Base-by-base conservation (phyloP, 441 rosid species). In the Gossypium gossypioides region DNA sequence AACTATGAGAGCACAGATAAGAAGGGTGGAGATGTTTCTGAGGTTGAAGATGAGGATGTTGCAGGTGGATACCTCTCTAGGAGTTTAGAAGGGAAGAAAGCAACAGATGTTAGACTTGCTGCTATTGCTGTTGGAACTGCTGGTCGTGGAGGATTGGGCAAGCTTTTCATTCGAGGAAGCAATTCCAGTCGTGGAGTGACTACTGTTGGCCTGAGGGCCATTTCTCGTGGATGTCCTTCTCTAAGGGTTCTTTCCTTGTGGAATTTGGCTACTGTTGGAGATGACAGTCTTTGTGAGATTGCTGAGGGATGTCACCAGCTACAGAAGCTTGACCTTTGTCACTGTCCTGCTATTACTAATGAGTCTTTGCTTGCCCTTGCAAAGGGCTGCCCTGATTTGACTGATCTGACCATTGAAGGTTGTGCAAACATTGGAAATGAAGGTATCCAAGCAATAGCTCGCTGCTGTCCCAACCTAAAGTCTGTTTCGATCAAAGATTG, bases 91-190 rank as follows among this genome's bases (percentile, higher is more conserved):
- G 98, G 93, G 61, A 91, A 86, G 86, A 92, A 92, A 74, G 97
- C 98, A 0, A 92, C 97, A 0, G 99, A 95, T 82, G 75, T 87
- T 63, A 87, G 95, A 57, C 89, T 95, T 63, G 96, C 99, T 63
- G 86, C 99, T 0, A 81, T 95, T 6, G 90, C 95, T 19, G 96
- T 92, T 24, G 96, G 98, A 71, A 91, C 96, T 42, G 86, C 93
- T 34, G 74, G 75, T 10, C 88, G 87, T 52, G 97, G 99, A 5
- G 98, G 99, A 24, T 72, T 95, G 40, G 95, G 89, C 2, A 92
- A 95, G 69, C 89, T 95, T 57, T 76, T 81, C 5, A 81, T 95
- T 44, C 74, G 85, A 2, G 99, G 96, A 55, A 85, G 59, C 72
- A 82, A 71, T 50, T 82, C 87, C 55, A 59, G 40, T 55, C 72